These are phyloP conservation scores for Ocimum tenuiflorum DNA, from an alignment of 257 asterid genomes.

Conservation along the genomic window DNA sequence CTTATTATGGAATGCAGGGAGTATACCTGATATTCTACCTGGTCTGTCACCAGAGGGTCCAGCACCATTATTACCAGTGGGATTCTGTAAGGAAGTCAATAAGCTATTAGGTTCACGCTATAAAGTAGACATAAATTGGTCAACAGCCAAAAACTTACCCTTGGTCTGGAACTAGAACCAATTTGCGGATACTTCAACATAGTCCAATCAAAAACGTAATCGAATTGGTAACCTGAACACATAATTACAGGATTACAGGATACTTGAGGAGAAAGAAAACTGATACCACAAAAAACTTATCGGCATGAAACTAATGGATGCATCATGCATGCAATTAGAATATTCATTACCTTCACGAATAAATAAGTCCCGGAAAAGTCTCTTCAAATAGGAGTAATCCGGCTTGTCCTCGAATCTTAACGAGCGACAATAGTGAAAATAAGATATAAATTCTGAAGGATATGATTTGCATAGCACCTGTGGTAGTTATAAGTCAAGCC, in stretches of 20 bases:
- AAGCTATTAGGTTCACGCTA: neutral
- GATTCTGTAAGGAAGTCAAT: slow-evolving; percentile 43
- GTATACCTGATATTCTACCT: slow-evolving; percentile 72
- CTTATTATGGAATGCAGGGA: neutral
- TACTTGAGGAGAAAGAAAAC: neutral
- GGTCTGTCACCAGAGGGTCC: slow-evolving; percentile 83
- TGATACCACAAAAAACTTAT: neutral
- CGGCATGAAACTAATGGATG: neutral
- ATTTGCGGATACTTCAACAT: slow-evolving; percentile 91
- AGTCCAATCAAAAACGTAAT: slow-evolving; percentile 95
- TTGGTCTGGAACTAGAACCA: slow-evolving; percentile 70
- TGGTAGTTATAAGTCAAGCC: slow-evolving; percentile 4
- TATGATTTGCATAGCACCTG: slow-evolving; percentile 88
- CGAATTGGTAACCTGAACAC: slow-evolving; percentile 86
- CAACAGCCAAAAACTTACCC: slow-evolving; percentile 38
- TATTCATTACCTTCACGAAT: slow-evolving; percentile 74
- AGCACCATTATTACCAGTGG: slow-evolving; percentile 59
- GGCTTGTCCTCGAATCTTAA: slow-evolving; percentile 89
- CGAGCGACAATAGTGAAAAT: slow-evolving; percentile 88
- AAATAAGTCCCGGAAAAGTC: slow-evolving; percentile 88
- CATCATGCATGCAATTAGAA: neutral
- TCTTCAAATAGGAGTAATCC: slow-evolving; percentile 83
- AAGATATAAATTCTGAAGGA: slow-evolving; percentile 83
- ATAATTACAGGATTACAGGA: slow-evolving; percentile 4
- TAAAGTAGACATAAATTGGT: slow-evolving; percentile 12